Evolutionary conservation across 2,329 filamentous ascomycete species (phyloP), one percentile per base, ranked within the genome.

Genomic region (Sclerotinia trifoliorum): DNA sequence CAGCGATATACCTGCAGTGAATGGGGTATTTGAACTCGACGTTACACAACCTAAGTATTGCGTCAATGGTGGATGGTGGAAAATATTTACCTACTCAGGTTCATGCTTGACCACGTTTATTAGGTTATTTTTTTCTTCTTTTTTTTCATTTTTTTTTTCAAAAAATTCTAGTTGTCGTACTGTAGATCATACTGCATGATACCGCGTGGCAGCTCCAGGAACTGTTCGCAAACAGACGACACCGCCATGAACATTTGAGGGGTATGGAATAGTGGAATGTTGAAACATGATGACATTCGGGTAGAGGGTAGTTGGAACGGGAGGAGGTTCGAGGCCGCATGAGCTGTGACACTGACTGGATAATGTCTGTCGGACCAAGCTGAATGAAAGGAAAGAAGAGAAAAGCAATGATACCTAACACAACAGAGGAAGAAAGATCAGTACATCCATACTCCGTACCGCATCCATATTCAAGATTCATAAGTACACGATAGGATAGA

Each of bases 1-100:
- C 57, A 61, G 26, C 57, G 42, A 61, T 44, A 48, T 48, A 61
- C 19, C 54, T 56, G 54, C 32, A 56, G 32, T 56, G 54, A 56
- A 56, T n/a, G 54, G 54, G 54, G 32, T 24, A 39, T 42, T 15
- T 15, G 39, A 42, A 17, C 5, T 42, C 13, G 39, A 42, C 39
- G 39, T 42, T 42, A 42, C 39, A 42, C 39, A 42, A 42, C 39
- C 39, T 17, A 42, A 42, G 39, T 42, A 42, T 42, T 42, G 39
- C 39, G 39, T 42, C 39, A 42, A 42, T 42, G 39, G 39, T 42
- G 39, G 13, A 42, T 42, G 39, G 39, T 42, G 39, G 13, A 42
- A 42, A 42, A 42, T 42, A 42, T 42, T 15, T 42, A 42, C 19
- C 19, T 46, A 17, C 44, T 55, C 26, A 54, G 24, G 51, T 19